A percentile compares a stretch with the other conserved stretches of the same genome.
These are phyloP conservation scores for Ceratocystis colombiana DNA, from an alignment of 2,329 filamentous ascomycete genomes.

Conservation along the genomic window DNA sequence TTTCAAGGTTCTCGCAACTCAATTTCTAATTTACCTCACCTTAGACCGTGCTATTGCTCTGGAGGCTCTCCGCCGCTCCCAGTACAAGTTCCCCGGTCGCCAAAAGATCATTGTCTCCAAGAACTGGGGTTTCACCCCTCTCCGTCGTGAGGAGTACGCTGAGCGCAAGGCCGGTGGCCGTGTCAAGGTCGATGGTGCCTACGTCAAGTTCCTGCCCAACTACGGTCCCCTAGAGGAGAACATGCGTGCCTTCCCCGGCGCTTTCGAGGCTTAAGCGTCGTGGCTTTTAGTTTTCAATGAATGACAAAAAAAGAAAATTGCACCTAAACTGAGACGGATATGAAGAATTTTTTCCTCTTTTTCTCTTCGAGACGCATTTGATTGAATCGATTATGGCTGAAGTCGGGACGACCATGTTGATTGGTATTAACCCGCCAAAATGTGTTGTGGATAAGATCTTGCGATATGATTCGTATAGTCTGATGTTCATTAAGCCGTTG, in stretches of 20 bases:
- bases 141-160: constrained; percentile 94
- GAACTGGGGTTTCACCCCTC: constrained; percentile 99
- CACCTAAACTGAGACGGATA: background rate
- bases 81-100: constrained; percentile 99
- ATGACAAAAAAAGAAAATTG: constrained; percentile 26
- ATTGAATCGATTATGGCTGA: background rate
- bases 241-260: constrained; percentile 89
- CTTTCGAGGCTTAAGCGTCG: constrained; percentile 55
- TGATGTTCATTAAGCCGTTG: background rate
- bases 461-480: background rate
- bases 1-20: background rate
- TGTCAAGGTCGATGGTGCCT: constrained; percentile 95
- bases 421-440: background rate
- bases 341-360: background rate
- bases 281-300: constrained; percentile 28
- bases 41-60: constrained; percentile 81
- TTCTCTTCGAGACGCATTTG: background rate
- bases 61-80: constrained; percentile 95
- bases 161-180: constrained; percentile 86
- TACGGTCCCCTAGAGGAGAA: constrained; percentile 77
- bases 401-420: background rate
- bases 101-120: constrained; percentile 99
- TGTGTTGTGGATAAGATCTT: too few species aligned
- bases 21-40: background rate
- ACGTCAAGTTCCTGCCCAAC: constrained; percentile 98